Conservation (phyloP, 116 monocot species). For the Iris pallida region DNA sequence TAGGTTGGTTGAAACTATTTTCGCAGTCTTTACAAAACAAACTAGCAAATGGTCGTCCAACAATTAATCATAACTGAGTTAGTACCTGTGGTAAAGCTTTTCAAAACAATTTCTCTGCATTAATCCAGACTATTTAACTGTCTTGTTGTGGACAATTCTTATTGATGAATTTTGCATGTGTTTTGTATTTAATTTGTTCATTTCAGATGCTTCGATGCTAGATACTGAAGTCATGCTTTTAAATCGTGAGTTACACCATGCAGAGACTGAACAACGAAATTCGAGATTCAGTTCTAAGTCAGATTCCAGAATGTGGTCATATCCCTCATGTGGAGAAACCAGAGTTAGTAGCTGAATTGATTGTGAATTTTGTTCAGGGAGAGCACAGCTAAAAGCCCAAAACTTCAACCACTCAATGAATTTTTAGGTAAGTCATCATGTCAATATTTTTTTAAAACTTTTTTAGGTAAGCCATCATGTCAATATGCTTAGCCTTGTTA, state of each 20-base stretch:
- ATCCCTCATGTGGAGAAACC: conserved; percentile 92
- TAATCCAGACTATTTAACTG: too few relatives aligned
- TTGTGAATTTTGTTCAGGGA: conserved; percentile 44
- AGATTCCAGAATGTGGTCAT: conserved; percentile 76
- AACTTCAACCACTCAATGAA: background rate
- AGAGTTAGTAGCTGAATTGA: conserved; percentile 28
- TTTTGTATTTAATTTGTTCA: too few relatives aligned
- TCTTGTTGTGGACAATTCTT: too few relatives aligned
- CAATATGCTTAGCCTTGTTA: too few relatives aligned
- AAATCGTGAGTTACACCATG: background rate
- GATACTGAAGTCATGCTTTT: background rate
- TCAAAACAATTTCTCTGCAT: too few relatives aligned
- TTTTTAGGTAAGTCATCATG: background rate
- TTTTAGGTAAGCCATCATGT: background rate
- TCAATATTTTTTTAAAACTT: conserved; percentile 3
- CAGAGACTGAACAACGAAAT: conserved; percentile 73
- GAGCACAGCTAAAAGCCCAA: conserved; percentile 1
- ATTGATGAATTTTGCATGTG: too few relatives aligned
- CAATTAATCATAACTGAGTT: too few relatives aligned
- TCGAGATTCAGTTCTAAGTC: conserved; percentile 38
- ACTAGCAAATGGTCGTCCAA: too few relatives aligned
- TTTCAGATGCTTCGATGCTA: too few relatives aligned
- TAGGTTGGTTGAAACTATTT: too few relatives aligned
- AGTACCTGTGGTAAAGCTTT: too few relatives aligned
- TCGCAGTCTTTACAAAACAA: too few relatives aligned